Evolutionary conservation across 2,329 filamentous ascomycete genomes (phyloP).

Genomic region (Laburnicola sp.): DNA sequence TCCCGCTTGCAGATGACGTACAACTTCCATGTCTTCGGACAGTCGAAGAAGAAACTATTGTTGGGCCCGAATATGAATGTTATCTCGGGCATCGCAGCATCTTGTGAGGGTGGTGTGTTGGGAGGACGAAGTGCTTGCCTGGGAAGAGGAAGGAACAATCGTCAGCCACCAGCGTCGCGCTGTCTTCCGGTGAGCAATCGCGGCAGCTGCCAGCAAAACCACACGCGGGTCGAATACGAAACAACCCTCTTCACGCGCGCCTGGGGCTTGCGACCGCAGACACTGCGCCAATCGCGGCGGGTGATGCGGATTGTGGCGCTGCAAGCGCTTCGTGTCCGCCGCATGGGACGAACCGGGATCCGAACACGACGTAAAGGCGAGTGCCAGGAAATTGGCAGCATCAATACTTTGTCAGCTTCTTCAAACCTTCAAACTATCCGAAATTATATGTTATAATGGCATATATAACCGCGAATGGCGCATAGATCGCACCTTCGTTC

Average conservation of each 20-base stretch:
- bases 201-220: too few species aligned
- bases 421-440: background rate
- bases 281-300: background rate
- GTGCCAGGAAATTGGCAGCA: too few species aligned
- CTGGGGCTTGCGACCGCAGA: too few species aligned
- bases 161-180: too few species aligned
- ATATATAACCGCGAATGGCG: too few species aligned
- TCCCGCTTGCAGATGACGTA: conserved; percentile 14
- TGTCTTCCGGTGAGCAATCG: too few species aligned
- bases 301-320: background rate
- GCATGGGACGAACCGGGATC: background rate
- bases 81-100: conserved; percentile 38
- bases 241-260: too few species aligned
- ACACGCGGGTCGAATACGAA: too few species aligned
- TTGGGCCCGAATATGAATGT: conserved; percentile 43
- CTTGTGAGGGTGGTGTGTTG: background rate
- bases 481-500: too few species aligned
- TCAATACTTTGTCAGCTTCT: background rate
- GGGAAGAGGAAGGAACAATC: too few species aligned
- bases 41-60: conserved; percentile 43
- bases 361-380: background rate
- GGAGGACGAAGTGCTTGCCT: too few species aligned
- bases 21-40: conserved; percentile 44
- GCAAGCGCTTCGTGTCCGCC: background rate
- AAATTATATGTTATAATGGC: too few species aligned